Evolutionary conservation across 2,329 filamentous ascomycete genomes (phyloP).

Genomic region (Fusarium oligoseptatum): DNA sequence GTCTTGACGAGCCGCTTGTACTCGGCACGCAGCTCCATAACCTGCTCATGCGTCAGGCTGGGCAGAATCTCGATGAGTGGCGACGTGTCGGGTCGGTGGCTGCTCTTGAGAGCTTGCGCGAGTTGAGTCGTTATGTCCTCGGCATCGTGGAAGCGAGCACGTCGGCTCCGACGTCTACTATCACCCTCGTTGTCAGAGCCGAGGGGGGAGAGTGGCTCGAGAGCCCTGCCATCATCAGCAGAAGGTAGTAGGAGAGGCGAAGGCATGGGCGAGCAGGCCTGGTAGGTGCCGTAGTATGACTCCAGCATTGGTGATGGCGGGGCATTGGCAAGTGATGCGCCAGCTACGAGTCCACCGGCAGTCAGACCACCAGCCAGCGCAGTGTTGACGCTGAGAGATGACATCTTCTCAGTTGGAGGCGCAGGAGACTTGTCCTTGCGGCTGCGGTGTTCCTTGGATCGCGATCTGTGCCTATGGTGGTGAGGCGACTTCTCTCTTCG

Average conservation of each 20-base stretch:
- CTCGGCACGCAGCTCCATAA: constrained; percentile 86
- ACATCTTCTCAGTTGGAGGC: constrained; percentile 65
- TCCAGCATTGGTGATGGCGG: constrained; percentile 89
- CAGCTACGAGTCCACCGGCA: constrained; percentile 46
- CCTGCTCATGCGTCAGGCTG: constrained; percentile 85
- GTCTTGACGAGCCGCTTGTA: constrained; percentile 93
- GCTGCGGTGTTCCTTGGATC: constrained; percentile 38
- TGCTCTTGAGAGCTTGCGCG: constrained; percentile 78
- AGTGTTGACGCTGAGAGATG: constrained; percentile 64
- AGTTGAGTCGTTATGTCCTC: constrained; percentile 82
- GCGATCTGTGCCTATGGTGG: constrained; percentile 34
- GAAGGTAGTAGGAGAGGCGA: constrained; percentile 76
- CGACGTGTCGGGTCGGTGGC: constrained; percentile 74
- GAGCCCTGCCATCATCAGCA: constrained; percentile 61
- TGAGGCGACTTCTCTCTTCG: constrained; percentile 44
- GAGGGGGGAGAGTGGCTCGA: constrained; percentile 67
- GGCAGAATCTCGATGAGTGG: constrained; percentile 88
- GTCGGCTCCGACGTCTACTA: constrained; percentile 64
- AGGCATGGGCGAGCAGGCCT: constrained; percentile 94
- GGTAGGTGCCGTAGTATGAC: constrained; percentile 93
- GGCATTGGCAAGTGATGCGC: constrained; percentile 65
- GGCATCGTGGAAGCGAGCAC: constrained; percentile 87
- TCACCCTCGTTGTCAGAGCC: constrained; percentile 60
- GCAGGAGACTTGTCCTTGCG: constrained; percentile 59
- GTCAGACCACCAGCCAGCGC: constrained; percentile 37